Percentiles rank a stretch among this genome's conserved stretches.
Conservation (phyloP, 116 monocot genomes). For the Trichopus zeylanicus region DNA sequence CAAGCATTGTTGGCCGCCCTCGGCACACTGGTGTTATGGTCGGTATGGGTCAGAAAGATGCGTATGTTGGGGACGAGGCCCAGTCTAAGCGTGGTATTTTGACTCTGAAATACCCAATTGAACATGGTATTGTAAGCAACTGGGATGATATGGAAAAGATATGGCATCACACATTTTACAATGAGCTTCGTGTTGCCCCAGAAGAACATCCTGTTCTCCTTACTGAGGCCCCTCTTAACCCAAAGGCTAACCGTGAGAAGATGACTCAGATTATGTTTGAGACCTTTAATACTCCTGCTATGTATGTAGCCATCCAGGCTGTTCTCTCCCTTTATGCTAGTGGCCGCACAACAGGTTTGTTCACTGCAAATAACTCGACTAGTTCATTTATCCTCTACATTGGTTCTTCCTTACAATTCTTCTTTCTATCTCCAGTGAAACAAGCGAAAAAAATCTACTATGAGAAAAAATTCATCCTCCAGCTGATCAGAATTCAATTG, state of each 20-base stretch:
- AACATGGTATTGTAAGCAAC: slow-evolving; percentile 31
- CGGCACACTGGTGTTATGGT: slow-evolving; percentile 41
- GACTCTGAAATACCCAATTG: slow-evolving; percentile 29
- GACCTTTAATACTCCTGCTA: too few relatives aligned
- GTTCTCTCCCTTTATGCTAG: slow-evolving; percentile 32
- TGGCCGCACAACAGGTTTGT: slow-evolving; percentile 27
- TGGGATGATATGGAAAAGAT: slow-evolving; percentile 40
- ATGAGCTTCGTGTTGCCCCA: slow-evolving; percentile 27
- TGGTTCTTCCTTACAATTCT: too few relatives aligned
- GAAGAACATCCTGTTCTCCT: slow-evolving; percentile 31
- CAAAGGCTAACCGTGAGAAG: slow-evolving; percentile 28
- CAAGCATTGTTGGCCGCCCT: slow-evolving; percentile 26
- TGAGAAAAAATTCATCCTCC: too few relatives aligned
- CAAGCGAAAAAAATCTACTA: too few relatives aligned
- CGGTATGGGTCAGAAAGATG: slow-evolving; percentile 30
- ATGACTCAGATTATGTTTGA: too few relatives aligned
- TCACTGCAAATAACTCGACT: too few relatives aligned
- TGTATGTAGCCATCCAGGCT: too few relatives aligned
- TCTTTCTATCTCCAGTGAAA: too few relatives aligned
- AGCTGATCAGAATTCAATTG: too few relatives aligned
- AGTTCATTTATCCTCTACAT: too few relatives aligned
- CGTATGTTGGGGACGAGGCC: slow-evolving; percentile 29
- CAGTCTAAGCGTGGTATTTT: slow-evolving; percentile 27
- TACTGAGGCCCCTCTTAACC: slow-evolving; percentile 29
- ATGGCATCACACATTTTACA: too few relatives aligned